Conservation (phyloP, 2,329 filamentous ascomycete species). For the Pseudogymnoascus sp. region DNA sequence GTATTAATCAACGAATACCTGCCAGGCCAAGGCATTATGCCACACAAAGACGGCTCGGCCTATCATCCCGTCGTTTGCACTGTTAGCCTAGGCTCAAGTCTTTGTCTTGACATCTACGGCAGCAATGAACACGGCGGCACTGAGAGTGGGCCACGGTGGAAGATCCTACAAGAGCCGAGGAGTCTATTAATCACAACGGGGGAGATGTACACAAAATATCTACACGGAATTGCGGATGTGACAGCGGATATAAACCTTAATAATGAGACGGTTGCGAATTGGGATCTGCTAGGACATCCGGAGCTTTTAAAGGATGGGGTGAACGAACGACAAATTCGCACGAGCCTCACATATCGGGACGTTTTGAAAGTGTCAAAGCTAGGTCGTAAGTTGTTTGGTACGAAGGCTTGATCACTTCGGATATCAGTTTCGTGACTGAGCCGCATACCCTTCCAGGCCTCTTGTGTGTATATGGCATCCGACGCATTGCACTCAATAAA, state of each 20-base stretch:
- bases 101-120: constrained; percentile 70
- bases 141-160: constrained; percentile 41
- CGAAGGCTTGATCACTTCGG: not conserved
- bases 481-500: constrained; percentile 39
- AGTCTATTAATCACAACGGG: constrained; percentile 68
- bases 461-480: not conserved
- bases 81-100: constrained; percentile 68
- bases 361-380: constrained; percentile 73
- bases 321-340: constrained; percentile 51
- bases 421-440: not conserved
- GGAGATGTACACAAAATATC: constrained; percentile 57
- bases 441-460: not conserved
- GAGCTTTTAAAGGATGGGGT: constrained; percentile 40
- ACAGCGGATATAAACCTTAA: constrained; percentile 58
- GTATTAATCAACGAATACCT: constrained; percentile 90
- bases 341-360: constrained; percentile 76
- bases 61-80: constrained; percentile 88
- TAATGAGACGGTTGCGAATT: constrained; percentile 59
- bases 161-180: constrained; percentile 73
- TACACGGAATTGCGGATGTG: constrained; percentile 67
- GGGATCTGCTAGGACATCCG: constrained; percentile 52
- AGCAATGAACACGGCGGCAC: constrained; percentile 54
- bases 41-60: constrained; percentile 84
- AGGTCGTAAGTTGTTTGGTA: constrained; percentile 44
- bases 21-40: constrained; percentile 88